Evolutionary conservation across 73 alveolate genomes (phyloP).

Genomic region (Tetrahymena malaccensis): DNA sequence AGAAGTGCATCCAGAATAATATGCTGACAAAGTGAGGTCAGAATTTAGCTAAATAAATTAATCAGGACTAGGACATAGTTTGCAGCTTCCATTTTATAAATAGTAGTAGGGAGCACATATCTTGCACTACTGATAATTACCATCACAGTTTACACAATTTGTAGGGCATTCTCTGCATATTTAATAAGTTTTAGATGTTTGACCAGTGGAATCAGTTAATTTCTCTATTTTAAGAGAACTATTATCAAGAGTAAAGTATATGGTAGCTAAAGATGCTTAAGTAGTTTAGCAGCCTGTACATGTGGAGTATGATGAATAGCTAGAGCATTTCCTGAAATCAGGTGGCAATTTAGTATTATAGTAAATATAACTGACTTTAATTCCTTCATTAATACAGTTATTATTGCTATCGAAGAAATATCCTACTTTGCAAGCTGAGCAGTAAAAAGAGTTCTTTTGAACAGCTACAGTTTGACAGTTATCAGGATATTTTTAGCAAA

Average conservation of each 20-base stretch:
- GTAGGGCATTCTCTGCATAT: neutral
- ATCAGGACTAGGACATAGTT: neutral
- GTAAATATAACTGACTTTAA: neutral
- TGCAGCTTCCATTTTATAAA: neutral
- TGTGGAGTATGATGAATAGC: neutral
- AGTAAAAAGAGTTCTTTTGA: neutral
- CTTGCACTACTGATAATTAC: neutral
- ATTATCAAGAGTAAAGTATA: neutral
- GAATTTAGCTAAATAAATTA: neutral
- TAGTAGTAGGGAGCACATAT: neutral
- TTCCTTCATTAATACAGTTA: neutral
- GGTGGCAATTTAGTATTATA: neutral
- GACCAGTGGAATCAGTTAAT: neutral
- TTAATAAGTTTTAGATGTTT: neutral
- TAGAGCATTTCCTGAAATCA: neutral
- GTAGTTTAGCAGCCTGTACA: neutral
- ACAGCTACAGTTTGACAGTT: neutral
- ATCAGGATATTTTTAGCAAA: neutral
- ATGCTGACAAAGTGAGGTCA: neutral
- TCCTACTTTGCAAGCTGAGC: neutral
- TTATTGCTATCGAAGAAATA: neutral
- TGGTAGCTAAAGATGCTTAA: neutral
- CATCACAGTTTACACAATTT: neutral
- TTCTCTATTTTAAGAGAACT: neutral
- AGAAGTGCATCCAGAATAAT: neutral